These are phyloP conservation scores for Thelonectria rubi DNA, from an alignment of 2,329 filamentous ascomycete genomes.

Conservation along the genomic window DNA sequence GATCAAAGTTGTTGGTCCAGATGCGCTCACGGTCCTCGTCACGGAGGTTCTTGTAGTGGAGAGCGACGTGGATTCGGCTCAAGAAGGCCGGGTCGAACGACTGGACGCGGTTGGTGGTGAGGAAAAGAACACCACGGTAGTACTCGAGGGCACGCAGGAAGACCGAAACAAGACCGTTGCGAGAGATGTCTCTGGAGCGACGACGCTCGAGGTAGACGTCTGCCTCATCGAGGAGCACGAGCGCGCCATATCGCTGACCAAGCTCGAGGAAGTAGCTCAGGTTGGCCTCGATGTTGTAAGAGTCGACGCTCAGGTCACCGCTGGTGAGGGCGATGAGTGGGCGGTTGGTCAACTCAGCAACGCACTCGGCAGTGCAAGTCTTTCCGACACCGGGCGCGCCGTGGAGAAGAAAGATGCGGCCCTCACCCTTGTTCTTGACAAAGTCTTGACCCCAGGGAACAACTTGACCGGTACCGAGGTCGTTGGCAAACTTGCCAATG, in stretches of 20 bases:
- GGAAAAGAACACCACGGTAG: constrained; percentile 59
- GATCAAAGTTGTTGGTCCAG: constrained; percentile 58
- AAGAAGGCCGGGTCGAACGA: constrained; percentile 59
- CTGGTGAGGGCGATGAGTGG: constrained; percentile 62
- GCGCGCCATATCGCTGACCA: constrained; percentile 59
- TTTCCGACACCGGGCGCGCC: constrained; percentile 65
- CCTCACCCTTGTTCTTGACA: constrained; percentile 60
- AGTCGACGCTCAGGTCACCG: constrained; percentile 56
- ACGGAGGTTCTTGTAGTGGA: constrained; percentile 55
- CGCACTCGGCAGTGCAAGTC: constrained; percentile 64
- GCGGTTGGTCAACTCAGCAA: constrained; percentile 60
- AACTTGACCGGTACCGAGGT: constrained; percentile 48
- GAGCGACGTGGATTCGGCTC: constrained; percentile 59
- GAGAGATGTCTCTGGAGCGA: constrained; percentile 52
- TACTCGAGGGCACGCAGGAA: constrained; percentile 63
- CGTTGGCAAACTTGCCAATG: constrained; percentile 56
- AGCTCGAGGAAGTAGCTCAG: constrained; percentile 59
- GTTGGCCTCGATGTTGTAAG: constrained; percentile 52
- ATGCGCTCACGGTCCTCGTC: constrained; percentile 55
- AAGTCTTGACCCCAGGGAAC: constrained; percentile 58
- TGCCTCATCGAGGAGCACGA: constrained; percentile 67
- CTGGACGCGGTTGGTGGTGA: constrained; percentile 60
- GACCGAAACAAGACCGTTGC: constrained; percentile 59
- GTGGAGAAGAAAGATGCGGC: constrained; percentile 61
- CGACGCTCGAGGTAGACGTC: constrained; percentile 68